A percentile compares a stretch with the other conserved stretches of the same genome.
These are phyloP conservation scores for Plasmodium gaboni DNA, from an alignment of 169 alveolate genomes.

Conservation along the genomic window DNA sequence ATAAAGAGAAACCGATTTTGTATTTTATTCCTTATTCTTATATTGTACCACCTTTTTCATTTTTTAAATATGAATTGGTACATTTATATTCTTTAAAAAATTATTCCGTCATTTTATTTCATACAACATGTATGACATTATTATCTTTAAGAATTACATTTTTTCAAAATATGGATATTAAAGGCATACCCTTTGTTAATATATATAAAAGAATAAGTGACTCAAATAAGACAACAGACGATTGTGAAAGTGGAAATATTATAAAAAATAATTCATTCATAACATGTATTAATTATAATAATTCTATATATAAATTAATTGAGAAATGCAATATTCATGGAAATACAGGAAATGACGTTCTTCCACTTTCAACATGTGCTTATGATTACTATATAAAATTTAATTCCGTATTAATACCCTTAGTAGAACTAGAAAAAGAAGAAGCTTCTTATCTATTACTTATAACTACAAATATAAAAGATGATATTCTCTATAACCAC, in stretches of 20 bases:
- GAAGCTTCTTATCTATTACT: conserved; percentile 40
- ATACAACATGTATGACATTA: conserved; percentile 16
- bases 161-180: conserved; percentile 60
- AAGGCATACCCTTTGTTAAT: conserved; percentile 73
- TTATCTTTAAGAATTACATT: conserved; percentile 52
- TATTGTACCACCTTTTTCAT: conserved; percentile 61
- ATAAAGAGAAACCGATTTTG: conserved; percentile 43
- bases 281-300: conserved; percentile 20
- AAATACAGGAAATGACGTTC: conserved; percentile 51
- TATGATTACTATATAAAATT: conserved; percentile 72
- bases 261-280: conserved; percentile 47
- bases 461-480: conserved; percentile 72
- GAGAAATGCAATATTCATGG: conserved; percentile 74
- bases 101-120: conserved; percentile 70
- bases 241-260: conserved; percentile 42
- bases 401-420: conserved; percentile 63
- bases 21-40: conserved; percentile 72
- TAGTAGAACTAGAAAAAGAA: conserved; percentile 44
- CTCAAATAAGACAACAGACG: not conserved
- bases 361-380: conserved; percentile 73
- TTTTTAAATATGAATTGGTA: conserved; percentile 42
- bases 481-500: conserved; percentile 56
- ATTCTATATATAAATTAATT: conserved; percentile 28
- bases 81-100: conserved; percentile 65
- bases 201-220: conserved; percentile 45